phyloP scores from a whole-genome alignment of 768 basidiomycete species.

The Russula foetens region DNA sequence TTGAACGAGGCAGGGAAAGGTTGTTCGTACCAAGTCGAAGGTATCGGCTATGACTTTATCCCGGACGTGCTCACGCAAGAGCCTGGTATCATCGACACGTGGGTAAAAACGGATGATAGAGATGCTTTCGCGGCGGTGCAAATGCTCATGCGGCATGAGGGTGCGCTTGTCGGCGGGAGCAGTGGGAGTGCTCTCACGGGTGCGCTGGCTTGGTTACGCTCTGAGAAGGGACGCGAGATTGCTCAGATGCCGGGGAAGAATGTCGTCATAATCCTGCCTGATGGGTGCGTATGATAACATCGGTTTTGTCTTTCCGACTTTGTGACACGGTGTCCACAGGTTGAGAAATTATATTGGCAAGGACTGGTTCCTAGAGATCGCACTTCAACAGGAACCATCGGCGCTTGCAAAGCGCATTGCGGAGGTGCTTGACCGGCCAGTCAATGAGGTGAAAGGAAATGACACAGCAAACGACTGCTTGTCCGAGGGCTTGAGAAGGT shows the following conservation, averaged over 20 bases:
- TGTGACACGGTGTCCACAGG: conserved; percentile 31
- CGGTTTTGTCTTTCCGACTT: not conserved
- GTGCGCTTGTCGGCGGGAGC: conserved; percentile 88
- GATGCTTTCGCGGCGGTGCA: conserved; percentile 73
- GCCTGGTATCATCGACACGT: conserved; percentile 50
- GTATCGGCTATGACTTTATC: conserved; percentile 95
- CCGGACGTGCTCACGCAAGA: conserved; percentile 78
- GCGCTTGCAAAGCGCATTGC: conserved; percentile 44
- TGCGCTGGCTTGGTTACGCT: conserved; percentile 69
- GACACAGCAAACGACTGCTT: not conserved
- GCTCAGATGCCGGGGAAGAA: conserved; percentile 69
- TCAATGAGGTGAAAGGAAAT: not conserved
- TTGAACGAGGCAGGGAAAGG: conserved; percentile 51
- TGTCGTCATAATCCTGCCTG: conserved; percentile 83
- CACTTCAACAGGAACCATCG: conserved; percentile 46
- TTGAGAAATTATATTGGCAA: conserved; percentile 95
- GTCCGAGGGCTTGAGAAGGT: not conserved
- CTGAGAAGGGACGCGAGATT: conserved; percentile 52
- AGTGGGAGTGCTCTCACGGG: conserved; percentile 82
- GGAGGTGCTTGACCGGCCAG: conserved; percentile 26
- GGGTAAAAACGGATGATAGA: conserved; percentile 81
- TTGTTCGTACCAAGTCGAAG: conserved; percentile 72
- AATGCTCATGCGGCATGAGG: conserved; percentile 74
- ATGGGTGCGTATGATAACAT: conserved; percentile 54
- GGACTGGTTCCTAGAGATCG: conserved; percentile 78